These are phyloP conservation scores for Monosporascus sp. DNA, from an alignment of 2,329 filamentous ascomycete genomes.

Conservation along the genomic window DNA sequence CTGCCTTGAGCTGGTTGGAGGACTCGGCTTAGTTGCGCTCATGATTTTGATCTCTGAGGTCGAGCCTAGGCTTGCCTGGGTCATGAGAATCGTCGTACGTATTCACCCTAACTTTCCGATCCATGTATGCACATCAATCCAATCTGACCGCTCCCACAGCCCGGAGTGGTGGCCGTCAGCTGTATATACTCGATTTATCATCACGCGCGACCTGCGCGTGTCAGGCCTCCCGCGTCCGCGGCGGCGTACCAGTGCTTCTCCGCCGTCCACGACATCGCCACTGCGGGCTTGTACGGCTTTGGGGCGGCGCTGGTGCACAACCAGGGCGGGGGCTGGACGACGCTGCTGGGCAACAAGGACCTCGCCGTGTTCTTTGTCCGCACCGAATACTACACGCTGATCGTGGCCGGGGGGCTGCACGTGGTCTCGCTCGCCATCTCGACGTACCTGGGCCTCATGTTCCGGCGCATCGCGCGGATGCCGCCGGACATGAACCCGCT, in stretches of 20 bases:
- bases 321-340: constrained; percentile 54
- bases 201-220: constrained; percentile 62
- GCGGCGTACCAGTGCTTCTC: constrained; percentile 88
- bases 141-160: constrained; percentile 42
- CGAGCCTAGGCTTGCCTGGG: constrained; percentile 61
- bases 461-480: constrained; percentile 73
- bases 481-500: constrained; percentile 95
- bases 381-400: constrained; percentile 62
- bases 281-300: constrained; percentile 52
- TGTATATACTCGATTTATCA: constrained; percentile 78
- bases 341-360: constrained; percentile 53
- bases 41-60: constrained; percentile 72
- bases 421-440: constrained; percentile 64
- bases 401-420: constrained; percentile 62
- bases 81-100: constrained; percentile 71
- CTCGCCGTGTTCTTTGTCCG: constrained; percentile 57
- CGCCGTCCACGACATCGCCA: constrained; percentile 59
- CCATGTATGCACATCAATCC: not conserved
- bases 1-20: constrained; percentile 60
- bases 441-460: constrained; percentile 69
- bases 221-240: constrained; percentile 71
- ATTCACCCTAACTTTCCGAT: not conserved
- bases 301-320: constrained; percentile 41
- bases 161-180: constrained; percentile 67
- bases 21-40: constrained; percentile 65